Percentiles rank a stretch among this genome's conserved stretches.
Conservation (phyloP, 768 basidiomycete genomes). For the Lactifluus pinguis region DNA sequence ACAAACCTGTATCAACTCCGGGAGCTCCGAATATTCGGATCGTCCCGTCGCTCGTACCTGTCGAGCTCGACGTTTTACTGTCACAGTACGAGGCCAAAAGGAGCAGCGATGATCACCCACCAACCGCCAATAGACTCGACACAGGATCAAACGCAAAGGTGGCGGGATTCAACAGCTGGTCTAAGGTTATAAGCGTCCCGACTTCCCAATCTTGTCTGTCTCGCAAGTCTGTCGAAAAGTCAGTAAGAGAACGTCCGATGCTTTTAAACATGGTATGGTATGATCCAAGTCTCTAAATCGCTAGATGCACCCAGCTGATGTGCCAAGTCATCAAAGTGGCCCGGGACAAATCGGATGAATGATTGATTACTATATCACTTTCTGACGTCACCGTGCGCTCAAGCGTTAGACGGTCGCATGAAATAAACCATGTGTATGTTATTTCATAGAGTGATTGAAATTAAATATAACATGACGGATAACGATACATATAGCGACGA, state of each 20-base stretch:
- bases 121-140: slow-evolving; percentile 50
- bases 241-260: slow-evolving; percentile 28
- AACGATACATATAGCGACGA: slow-evolving; percentile 8
- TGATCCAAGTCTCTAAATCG: background rate
- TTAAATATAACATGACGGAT: slow-evolving; percentile 15
- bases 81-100: background rate
- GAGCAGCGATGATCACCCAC: slow-evolving; percentile 27
- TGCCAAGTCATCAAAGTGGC: background rate
- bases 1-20: slow-evolving; percentile 49
- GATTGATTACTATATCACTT: background rate
- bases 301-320: no score
- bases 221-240: slow-evolving; percentile 48
- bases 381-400: background rate
- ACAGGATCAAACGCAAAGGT: slow-evolving; percentile 52
- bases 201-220: slow-evolving; percentile 52
- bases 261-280: slow-evolving; percentile 8
- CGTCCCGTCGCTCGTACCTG: slow-evolving; percentile 56
- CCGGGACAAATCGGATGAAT: background rate
- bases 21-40: slow-evolving; percentile 62
- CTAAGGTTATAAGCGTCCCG: slow-evolving; percentile 39
- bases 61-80: background rate
- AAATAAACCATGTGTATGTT: background rate
- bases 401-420: background rate
- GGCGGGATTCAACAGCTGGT: slow-evolving; percentile 43
- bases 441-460: background rate